Percentiles rank a stretch among this genome's conserved stretches.
Conservation (phyloP, 768 basidiomycete genomes). For the Saitozyma sp. region DNA sequence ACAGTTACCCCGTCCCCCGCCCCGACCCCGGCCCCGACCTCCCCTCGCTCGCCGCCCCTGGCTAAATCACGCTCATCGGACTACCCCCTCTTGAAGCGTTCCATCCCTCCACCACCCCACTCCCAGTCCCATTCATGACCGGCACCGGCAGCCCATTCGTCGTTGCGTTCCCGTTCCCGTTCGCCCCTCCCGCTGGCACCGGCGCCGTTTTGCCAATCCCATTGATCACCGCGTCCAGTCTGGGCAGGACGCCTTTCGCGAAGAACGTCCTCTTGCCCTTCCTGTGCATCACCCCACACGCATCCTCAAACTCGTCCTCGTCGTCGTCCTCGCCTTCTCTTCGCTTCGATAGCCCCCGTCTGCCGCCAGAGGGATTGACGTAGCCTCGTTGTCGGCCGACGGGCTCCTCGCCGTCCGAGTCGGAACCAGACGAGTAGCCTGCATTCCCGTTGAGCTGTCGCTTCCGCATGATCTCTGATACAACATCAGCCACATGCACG, state of each 20-base stretch:
- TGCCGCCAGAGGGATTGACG: constrained; percentile 1
- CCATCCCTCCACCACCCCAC: constrained; percentile 1
- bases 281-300: background rate
- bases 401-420: constrained; percentile 3
- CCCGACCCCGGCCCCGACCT: background rate
- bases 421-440: background rate
- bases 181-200: background rate
- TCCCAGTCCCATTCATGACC: background rate
- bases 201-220: background rate
- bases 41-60: background rate
- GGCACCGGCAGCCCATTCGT: too few species aligned
- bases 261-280: constrained; percentile 37
- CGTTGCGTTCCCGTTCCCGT: too few species aligned
- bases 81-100: constrained; percentile 26
- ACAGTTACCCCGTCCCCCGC: too few species aligned
- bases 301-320: too few species aligned
- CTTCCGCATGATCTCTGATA: constrained; percentile 3
- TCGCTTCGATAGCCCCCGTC: constrained; percentile 1
- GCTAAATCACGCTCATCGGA: constrained; percentile 38
- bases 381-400: constrained; percentile 1
- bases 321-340: too few species aligned
- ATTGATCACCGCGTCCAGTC: background rate
- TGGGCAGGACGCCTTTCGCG: background rate
- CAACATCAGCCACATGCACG: background rate
- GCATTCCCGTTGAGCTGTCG: constrained; percentile 2